A percentile compares a stretch with the other conserved stretches of the same genome.
phyloP scores from a whole-genome alignment of 352 stramenopile species.

The Phytophthora multivora region DNA sequence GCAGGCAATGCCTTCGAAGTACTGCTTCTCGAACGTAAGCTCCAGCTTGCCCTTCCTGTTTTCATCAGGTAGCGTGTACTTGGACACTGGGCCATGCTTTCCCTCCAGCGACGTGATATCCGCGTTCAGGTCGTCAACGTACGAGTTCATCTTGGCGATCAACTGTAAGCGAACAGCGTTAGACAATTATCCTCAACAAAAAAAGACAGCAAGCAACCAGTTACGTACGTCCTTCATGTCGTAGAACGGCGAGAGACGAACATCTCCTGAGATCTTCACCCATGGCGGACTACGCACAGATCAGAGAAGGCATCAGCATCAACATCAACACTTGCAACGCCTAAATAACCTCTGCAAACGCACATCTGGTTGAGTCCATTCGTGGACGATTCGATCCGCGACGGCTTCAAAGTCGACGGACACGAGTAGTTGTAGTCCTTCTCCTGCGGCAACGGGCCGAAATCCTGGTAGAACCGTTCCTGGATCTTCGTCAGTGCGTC shows the following conservation, averaged over 20 bases:
- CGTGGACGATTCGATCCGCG: constrained; percentile 67
- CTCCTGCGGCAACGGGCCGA: constrained; percentile 77
- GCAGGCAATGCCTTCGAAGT: constrained; percentile 91
- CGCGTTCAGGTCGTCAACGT: constrained; percentile 87
- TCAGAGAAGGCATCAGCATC: not conserved
- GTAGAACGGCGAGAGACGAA: constrained; percentile 93
- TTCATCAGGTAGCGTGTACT: constrained; percentile 88
- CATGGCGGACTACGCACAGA: constrained; percentile 70
- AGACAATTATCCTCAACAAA: not conserved
- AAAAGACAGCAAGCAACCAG: not conserved
- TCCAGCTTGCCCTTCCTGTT: constrained; percentile 83
- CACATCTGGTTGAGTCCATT: constrained; percentile 81
- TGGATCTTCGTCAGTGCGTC: constrained; percentile 86
- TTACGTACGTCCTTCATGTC: constrained; percentile 79
- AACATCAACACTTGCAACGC: not conserved
- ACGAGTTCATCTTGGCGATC: constrained; percentile 65
- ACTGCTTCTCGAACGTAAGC: constrained; percentile 76
- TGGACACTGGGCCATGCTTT: constrained; percentile 83
- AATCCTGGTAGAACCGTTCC: constrained; percentile 90
- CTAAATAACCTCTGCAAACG: constrained; percentile 3
- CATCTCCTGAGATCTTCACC: constrained; percentile 89
- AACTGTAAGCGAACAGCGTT: constrained; percentile 34
- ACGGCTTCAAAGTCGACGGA: constrained; percentile 82
- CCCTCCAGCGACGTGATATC: constrained; percentile 77
- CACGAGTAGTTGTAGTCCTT: constrained; percentile 89